These are phyloP conservation scores for Geotrichum carabidarum DNA, from an alignment of 1,139 yeast genomes.

Conservation along the genomic window DNA sequence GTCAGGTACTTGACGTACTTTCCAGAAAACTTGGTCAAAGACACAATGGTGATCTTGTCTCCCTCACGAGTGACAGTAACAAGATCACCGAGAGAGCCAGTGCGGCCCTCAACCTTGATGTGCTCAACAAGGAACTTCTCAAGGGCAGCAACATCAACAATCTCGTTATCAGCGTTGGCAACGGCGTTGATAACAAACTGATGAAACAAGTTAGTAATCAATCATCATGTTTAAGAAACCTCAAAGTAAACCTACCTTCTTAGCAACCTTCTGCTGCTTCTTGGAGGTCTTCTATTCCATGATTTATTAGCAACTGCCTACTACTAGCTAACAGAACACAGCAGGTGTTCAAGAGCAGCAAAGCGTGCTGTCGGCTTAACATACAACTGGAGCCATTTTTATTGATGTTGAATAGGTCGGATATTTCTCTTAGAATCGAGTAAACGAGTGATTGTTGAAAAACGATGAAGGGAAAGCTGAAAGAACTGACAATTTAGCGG, in stretches of 20 bases:
- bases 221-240: neutral
- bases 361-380: conserved; percentile 40
- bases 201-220: neutral
- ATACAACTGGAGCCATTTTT: conserved; percentile 87
- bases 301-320: conserved; percentile 43
- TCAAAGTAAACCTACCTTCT: conserved; percentile 24
- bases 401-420: neutral
- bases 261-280: conserved; percentile 47
- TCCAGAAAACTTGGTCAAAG: conserved; percentile 97
- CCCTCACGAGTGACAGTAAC: conserved; percentile 84
- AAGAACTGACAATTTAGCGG: too few relatives aligned
- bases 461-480: too few relatives aligned
- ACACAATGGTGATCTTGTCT: conserved; percentile 75
- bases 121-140: conserved; percentile 97
- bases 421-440: too few relatives aligned
- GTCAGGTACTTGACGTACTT: conserved; percentile 99
- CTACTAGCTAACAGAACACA: conserved; percentile 36
- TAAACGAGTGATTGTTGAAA: too few relatives aligned
- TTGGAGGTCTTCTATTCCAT: conserved; percentile 61
- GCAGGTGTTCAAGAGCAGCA: conserved; percentile 26
- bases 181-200: conserved; percentile 88
- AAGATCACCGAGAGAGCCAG: conserved; percentile 95
- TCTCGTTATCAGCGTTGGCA: conserved; percentile 94
- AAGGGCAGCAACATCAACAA: conserved; percentile 93
- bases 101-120: conserved; percentile 96